These are phyloP conservation scores for Podaxis sp. DNA, from an alignment of 768 basidiomycete species.

Conservation along the genomic window DNA sequence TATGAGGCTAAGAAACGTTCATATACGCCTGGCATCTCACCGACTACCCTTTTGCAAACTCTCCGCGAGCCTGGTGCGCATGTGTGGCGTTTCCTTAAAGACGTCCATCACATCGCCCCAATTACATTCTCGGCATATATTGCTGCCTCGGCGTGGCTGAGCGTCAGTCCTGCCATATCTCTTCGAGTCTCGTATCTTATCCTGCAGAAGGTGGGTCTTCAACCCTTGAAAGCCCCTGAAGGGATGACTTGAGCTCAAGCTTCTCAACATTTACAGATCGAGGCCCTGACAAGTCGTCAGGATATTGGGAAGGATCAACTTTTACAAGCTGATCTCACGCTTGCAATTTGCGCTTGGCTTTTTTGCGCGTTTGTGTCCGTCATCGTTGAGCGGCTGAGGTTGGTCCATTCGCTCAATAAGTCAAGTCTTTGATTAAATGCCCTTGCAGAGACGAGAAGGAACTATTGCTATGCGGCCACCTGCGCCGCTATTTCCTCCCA, in stretches of 20 bases:
- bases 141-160: constrained; percentile 28
- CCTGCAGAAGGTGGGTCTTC: constrained; percentile 29
- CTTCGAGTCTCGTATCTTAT: constrained; percentile 31
- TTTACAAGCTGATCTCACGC: constrained; percentile 6
- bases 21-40: not conserved
- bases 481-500: constrained; percentile 40
- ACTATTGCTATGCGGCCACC: constrained; percentile 25
- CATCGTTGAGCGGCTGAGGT: constrained; percentile 22
- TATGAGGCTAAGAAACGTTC: constrained; percentile 24
- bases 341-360: constrained; percentile 28
- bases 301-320: not conserved
- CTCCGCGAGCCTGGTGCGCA: not conserved
- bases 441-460: constrained; percentile 18
- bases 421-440: not conserved
- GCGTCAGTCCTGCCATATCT: constrained; percentile 32
- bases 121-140: constrained; percentile 25
- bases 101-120: constrained; percentile 25
- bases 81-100: constrained; percentile 21
- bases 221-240: not conserved
- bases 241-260: not conserved
- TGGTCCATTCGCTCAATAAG: not conserved
- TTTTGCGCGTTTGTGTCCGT: constrained; percentile 24
- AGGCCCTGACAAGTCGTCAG: not conserved
- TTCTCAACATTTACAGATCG: no score
- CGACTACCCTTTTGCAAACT: not conserved